A percentile compares a stretch with the other conserved stretches of the same genome.
phyloP scores from a whole-genome alignment of 176 grass and related monocot species.

The Rhynchospora breviuscula region DNA sequence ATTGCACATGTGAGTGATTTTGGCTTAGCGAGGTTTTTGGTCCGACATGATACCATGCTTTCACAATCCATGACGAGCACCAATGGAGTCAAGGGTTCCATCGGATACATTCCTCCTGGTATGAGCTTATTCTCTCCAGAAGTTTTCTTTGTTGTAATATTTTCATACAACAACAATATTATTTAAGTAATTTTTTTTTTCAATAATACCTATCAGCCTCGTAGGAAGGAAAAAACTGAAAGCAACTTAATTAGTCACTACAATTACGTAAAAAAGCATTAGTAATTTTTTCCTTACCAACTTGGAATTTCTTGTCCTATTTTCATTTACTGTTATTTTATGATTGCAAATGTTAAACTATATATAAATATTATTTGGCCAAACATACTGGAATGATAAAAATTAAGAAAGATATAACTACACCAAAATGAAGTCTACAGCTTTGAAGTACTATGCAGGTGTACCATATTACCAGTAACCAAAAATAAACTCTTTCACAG shows the following conservation, averaged over 20 bases:
- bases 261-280: background rate
- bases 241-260: background rate
- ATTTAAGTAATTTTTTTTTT: background rate
- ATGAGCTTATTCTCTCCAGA: background rate
- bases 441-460: background rate
- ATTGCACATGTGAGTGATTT: constrained; percentile 26
- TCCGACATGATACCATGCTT: background rate
- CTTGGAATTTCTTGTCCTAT: background rate
- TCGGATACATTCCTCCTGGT: constrained; percentile 43
- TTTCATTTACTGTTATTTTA: background rate
- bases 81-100: constrained; percentile 30
- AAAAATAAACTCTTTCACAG: background rate
- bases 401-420: background rate
- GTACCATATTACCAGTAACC: background rate
- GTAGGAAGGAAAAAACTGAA: background rate
- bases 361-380: background rate
- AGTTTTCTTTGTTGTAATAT: background rate
- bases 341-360: background rate
- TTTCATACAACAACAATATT: background rate
- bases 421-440: background rate
- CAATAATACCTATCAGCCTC: background rate
- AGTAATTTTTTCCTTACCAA: background rate
- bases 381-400: background rate
- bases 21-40: constrained; percentile 28
- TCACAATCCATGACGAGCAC: constrained; percentile 20